Base-by-base conservation (phyloP, 768 basidiomycete genomes). In the Peribolospora kevripleyi region DNA sequence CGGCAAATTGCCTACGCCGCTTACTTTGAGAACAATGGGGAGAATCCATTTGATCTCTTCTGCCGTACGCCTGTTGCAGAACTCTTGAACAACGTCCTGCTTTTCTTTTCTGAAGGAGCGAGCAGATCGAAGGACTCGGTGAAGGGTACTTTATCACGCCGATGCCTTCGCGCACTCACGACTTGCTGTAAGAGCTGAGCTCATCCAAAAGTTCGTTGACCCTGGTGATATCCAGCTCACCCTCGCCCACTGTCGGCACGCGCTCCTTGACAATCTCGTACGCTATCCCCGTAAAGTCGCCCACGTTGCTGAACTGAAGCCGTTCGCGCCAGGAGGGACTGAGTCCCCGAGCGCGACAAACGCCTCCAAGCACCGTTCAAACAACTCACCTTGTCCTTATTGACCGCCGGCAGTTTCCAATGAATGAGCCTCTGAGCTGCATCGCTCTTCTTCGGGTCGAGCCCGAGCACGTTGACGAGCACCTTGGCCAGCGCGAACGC, bases 11-110 rank as follows among this genome's bases (percentile, higher is more conserved):
- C 52, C 3, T 54, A 84, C 91, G 25, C 25, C 25, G 25, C 25
- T 25, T 25, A 25, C 91, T 74, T 95, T 93, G 42, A 97, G 71
- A 50, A 98, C 83, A 65, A 98, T 85, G 6, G 87, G 77, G n/a
- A 84, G 80, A 55, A 98, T 79, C 93, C 93, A 98, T 50, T 79
- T 76, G 63, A 93, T 90, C 63, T 97, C 90, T 55, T 80, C 77
- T 0, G 90, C 72, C 1, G 88, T 91, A 37, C 80, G 71, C 47
- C 76, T 75, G 42, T 66, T 61, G 52, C 66, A 63, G 51, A 72
- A 68, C 62, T 84, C 81, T 60, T 82, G 81, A 2, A 93, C 66
- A 2, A 87, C 76, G 51, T 75, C 81, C 3, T 78, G 75, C 61
- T 90, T 84, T 8, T 75, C 62, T 14, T 83, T 80, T 38, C 87